Base-by-base conservation (phyloP, 2,329 filamentous ascomycete species). In the Hypoxylon sp. region DNA sequence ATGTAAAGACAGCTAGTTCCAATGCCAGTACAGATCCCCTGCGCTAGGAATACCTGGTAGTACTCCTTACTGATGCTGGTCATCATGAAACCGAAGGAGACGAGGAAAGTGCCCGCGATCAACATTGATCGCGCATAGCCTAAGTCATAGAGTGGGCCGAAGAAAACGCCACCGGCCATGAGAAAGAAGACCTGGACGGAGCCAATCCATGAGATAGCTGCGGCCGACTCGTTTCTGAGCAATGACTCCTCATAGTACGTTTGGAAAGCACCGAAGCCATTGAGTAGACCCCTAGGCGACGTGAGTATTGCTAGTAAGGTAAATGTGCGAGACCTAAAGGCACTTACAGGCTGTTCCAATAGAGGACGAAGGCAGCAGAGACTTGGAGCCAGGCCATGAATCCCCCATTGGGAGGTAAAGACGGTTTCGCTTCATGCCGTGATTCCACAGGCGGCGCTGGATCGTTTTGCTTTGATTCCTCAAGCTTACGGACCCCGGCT, bases 161-260 rank as follows among this genome's bases (percentile, higher is more conserved):
- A 48, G 43, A 58, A 48, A 14, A 58, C 32, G 2, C 43, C 55
- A 17, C 53, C 53, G 13, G 53, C 53, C 53, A 56, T 56, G 28
- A 56, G 53, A 23, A 56, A 56, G 53, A 56, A 56, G 53, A 56
- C 32, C 19, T 58, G 55, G 10, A 58, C 55, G 6, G 55, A 58
- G 21, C 55, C 55, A 14, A 58, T 58, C 55, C 55, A 58, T 28
- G 55, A 58, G 13, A 58, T 58, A 19, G 55, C 55, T 5, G 43
- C 38, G 7, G 43, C 19, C 9, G 43, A 48, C 30, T 49, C 45
- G 11, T 38, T 19, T 10, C 19, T 49, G 9, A 58, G 55, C 6
- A 48, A 49, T 17, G 30, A 36, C 21, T 58, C 55, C 30, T 58
- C 43, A 4, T 58, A 58, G 45, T 36, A 58, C 2, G 55, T 58